These are phyloP conservation scores for Coccinonectria pachysandricola DNA, from an alignment of 2,329 filamentous ascomycete genomes.

Conservation along the genomic window DNA sequence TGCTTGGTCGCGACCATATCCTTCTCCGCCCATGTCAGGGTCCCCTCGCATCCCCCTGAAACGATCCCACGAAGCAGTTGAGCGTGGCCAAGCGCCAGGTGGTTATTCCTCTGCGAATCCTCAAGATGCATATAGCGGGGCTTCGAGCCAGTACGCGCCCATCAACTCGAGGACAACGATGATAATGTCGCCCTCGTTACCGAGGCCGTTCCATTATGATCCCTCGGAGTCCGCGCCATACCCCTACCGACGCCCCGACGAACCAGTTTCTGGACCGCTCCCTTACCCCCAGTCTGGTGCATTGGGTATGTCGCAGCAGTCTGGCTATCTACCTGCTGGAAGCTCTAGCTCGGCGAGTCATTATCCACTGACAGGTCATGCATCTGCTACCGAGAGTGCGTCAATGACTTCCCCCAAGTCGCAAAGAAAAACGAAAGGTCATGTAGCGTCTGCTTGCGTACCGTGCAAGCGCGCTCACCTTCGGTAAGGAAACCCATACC, in stretches of 20 bases:
- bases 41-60: slow-evolving; percentile 53
- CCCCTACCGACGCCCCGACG: slow-evolving; percentile 17
- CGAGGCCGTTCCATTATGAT: slow-evolving; percentile 20
- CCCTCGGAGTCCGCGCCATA: slow-evolving; percentile 14
- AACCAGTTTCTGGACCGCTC: slow-evolving; percentile 13
- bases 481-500: slow-evolving; percentile 46
- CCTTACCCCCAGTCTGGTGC: slow-evolving; percentile 16
- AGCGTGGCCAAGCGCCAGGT: slow-evolving; percentile 37
- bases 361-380: slow-evolving; percentile 20
- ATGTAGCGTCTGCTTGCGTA: slow-evolving; percentile 76
- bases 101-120: slow-evolving; percentile 31
- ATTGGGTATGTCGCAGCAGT: slow-evolving; percentile 10
- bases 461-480: slow-evolving; percentile 80
- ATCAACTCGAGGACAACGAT: slow-evolving; percentile 14
- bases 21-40: slow-evolving; percentile 66
- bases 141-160: slow-evolving; percentile 17
- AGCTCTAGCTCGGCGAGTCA: slow-evolving; percentile 8
- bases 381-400: slow-evolving; percentile 32
- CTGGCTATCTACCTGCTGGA: slow-evolving; percentile 13
- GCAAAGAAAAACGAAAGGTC: slow-evolving; percentile 62
- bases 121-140: slow-evolving; percentile 42
- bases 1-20: slow-evolving; percentile 51
- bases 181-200: slow-evolving; percentile 15
- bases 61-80: slow-evolving; percentile 45
- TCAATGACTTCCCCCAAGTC: slow-evolving; percentile 47